Conservation (phyloP, 1,284 basidiomycete species). For the Cystobasidium sp. region DNA sequence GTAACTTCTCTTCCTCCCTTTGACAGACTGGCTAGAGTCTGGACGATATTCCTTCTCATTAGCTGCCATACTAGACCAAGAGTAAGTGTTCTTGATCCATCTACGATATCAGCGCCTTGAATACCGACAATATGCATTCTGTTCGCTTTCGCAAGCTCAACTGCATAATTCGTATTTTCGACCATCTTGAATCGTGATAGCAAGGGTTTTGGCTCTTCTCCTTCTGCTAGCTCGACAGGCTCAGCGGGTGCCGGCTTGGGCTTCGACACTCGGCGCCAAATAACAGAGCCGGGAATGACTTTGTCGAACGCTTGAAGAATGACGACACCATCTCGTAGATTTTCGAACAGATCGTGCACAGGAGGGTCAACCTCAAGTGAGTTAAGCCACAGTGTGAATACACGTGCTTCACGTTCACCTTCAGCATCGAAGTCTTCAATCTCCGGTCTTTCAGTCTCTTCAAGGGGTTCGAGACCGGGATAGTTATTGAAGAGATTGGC, state of each 20-base stretch:
- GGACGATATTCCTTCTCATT: constrained; percentile 88
- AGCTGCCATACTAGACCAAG: constrained; percentile 97
- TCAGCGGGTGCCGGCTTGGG: constrained; percentile 56
- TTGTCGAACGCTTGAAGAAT: constrained; percentile 97
- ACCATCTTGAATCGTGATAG: constrained; percentile 95
- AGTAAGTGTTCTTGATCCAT: constrained; percentile 86
- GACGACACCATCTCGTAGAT: constrained; percentile 84
- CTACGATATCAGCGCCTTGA: constrained; percentile 95
- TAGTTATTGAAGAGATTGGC: constrained; percentile 98
- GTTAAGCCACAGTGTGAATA: constrained; percentile 98
- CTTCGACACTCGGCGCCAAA: constrained; percentile 92
- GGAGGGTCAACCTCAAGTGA: constrained; percentile 92
- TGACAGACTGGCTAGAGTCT: constrained; percentile 77
- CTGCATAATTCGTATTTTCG: constrained; percentile 96
- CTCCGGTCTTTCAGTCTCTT: constrained; percentile 74
- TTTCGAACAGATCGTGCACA: constrained; percentile 95
- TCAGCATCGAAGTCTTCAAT: constrained; percentile 99
- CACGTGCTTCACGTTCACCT: constrained; percentile 94
- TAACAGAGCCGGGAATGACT: constrained; percentile 85
- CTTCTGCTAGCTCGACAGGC: constrained; percentile 64
- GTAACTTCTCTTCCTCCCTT: constrained; percentile 78
- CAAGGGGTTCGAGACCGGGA: constrained; percentile 88
- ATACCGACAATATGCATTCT: constrained; percentile 96
- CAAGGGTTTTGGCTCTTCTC: constrained; percentile 74
- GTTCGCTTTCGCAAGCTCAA: constrained; percentile 89